These are phyloP conservation scores for Davidsoniella neocaledoniae DNA, from an alignment of 2,329 filamentous ascomycete species.

Conservation along the genomic window DNA sequence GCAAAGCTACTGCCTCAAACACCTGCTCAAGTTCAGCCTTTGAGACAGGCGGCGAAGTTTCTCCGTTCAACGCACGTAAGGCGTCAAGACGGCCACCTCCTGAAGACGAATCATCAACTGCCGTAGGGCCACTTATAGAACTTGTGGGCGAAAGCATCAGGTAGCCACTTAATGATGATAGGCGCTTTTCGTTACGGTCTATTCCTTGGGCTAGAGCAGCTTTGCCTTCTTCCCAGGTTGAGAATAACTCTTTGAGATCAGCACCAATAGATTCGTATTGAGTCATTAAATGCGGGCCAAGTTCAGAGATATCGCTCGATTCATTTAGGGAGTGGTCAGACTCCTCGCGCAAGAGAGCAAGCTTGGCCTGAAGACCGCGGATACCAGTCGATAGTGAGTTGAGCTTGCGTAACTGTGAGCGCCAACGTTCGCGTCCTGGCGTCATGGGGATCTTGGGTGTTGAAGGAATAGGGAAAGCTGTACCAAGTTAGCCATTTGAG, in stretches of 20 bases:
- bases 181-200: constrained; percentile 58
- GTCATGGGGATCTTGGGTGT: constrained; percentile 45
- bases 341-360: constrained; percentile 81
- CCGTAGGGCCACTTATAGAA: constrained; percentile 51
- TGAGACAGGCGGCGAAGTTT: constrained; percentile 33
- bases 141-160: constrained; percentile 34
- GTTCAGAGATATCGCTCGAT: constrained; percentile 53
- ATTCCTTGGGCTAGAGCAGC: constrained; percentile 67
- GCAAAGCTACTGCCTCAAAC: constrained; percentile 75
- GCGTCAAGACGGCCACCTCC: constrained; percentile 35
- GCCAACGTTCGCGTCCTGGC: constrained; percentile 67
- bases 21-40: constrained; percentile 51
- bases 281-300: constrained; percentile 61
- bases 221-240: constrained; percentile 78
- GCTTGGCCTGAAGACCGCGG: constrained; percentile 80
- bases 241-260: constrained; percentile 64
- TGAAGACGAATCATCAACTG: constrained; percentile 31
- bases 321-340: constrained; percentile 65
- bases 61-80: constrained; percentile 62
- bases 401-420: constrained; percentile 74
- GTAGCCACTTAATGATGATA: constrained; percentile 44
- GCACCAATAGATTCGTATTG: constrained; percentile 92
- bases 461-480: constrained; percentile 36
- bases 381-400: constrained; percentile 81
- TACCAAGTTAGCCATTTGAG: constrained; percentile 9